A percentile compares a stretch with the other conserved stretches of the same genome.
Conservation (phyloP, 208 protist genomes). For the Balamuthia mandrillaris region DNA sequence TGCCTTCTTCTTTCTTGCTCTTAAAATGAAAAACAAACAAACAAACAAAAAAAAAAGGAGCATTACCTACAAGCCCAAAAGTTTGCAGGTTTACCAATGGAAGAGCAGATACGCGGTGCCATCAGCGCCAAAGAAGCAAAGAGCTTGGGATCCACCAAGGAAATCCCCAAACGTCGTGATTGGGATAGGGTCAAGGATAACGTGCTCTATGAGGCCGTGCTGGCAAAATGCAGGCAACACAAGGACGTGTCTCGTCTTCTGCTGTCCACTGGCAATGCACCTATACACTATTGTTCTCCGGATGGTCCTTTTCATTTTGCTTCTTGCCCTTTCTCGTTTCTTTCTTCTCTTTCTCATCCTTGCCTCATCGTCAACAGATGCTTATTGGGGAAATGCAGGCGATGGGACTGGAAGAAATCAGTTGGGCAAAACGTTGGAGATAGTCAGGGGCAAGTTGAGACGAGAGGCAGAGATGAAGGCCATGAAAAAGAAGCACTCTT, state of each 20-base stretch:
- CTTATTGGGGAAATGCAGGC: constrained; percentile 18
- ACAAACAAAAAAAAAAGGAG: background rate
- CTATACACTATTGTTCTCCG: background rate
- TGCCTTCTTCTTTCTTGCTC: background rate
- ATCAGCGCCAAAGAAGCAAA: background rate
- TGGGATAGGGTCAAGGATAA: constrained; percentile 24
- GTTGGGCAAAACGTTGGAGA: constrained; percentile 17
- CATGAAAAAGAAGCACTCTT: constrained; percentile 13
- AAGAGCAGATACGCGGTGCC: background rate
- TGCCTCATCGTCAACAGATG: background rate
- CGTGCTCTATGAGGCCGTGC: constrained; percentile 15
- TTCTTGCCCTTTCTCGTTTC: background rate
- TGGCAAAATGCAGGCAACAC: constrained; percentile 20
- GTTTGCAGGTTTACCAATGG: constrained; percentile 26
- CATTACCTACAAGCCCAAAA: constrained; percentile 31
- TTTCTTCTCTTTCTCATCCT: background rate
- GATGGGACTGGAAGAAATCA: constrained; percentile 21
- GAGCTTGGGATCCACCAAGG: constrained; percentile 12
- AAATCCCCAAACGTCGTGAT: background rate
- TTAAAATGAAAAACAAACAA: background rate
- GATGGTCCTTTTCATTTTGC: background rate
- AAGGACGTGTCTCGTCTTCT: constrained; percentile 9
- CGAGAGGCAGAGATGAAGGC: constrained; percentile 14
- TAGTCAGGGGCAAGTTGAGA: constrained; percentile 25
- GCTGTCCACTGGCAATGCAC: background rate